Base-by-base conservation (phyloP, 169 alveolate species). In the Eimeria sp. region DNA sequence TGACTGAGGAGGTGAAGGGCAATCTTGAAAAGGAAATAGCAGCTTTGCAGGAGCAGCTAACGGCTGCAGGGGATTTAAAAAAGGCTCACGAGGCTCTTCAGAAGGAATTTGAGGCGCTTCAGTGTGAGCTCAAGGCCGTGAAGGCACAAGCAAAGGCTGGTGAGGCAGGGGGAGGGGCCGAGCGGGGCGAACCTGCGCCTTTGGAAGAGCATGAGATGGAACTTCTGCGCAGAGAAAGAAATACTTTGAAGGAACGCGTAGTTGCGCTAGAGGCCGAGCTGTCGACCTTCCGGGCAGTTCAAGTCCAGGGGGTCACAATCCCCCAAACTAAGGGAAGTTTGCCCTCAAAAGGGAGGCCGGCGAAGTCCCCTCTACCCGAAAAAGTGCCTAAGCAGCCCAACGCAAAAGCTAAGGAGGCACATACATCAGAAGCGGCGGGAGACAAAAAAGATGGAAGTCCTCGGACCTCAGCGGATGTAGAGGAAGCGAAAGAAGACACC, bases 1-100 rank as follows among this genome's bases (percentile, higher is more conserved):
- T 87, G 46, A 62, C 62, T 23, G 37, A 6, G 43, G 93, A 87
- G 66, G 40, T 49, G 23, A 64, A 62, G n/a, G 49, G 54, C 52
- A 87, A 87, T 30, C 93, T 87, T 87, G 93, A 87, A 37, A 62
- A 87, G 83, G 93, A 87, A 87, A 60, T 87, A n/a, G 93, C 62
- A 40, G 25, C 68, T 66, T 9, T 87, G 46, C 82, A 83, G 56
- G 93, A 62, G 80, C 78, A 64, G 66, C 64, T 87, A n/a, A 40
- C 83, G 14, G 93, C 78, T 46, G 52, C 76, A 23, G 93, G 23
- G 25, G 82, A 64, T 46, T 64, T 87, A 16, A 60, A 40, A 30
- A 64, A 1, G 20, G 30, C 80, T 27, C 78, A 87, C 33, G 80
- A 27, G 78, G 27, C 93, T 72, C 82, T 87, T 43, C 93, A 87